phyloP scores from a whole-genome alignment of 2,329 filamentous ascomycete species.

The Coniochaeta hoffmannii region DNA sequence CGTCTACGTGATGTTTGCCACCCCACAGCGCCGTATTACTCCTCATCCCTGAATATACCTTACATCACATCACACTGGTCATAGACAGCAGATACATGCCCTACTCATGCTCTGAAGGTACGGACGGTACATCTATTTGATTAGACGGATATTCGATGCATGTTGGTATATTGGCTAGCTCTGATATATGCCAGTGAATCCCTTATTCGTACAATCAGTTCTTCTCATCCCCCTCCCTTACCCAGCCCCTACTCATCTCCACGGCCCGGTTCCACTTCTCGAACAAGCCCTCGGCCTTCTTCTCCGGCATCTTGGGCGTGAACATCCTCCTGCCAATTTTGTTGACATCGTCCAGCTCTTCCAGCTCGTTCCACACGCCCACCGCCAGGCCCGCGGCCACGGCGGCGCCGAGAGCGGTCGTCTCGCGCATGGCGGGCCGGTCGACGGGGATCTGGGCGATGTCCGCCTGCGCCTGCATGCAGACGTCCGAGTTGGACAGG shows the following conservation, averaged over 20 bases:
- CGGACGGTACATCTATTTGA: too few species aligned
- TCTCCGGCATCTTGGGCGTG: constrained; percentile 50
- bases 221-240: constrained; percentile 21
- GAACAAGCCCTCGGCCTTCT: constrained; percentile 35
- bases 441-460: constrained; percentile 76
- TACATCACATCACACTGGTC: too few species aligned
- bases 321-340: constrained; percentile 63
- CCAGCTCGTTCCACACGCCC: constrained; percentile 68
- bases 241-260: constrained; percentile 51
- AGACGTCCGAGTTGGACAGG: constrained; percentile 80
- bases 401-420: constrained; percentile 79
- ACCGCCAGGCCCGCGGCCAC: constrained; percentile 84
- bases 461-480: constrained; percentile 88
- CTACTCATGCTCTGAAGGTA: too few species aligned
- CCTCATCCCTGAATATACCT: too few species aligned
- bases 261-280: constrained; percentile 50
- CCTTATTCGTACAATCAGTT: background rate
- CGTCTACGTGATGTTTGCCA: too few species aligned
- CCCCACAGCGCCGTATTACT: too few species aligned
- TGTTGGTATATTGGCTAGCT: too few species aligned
- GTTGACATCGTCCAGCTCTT: constrained; percentile 68
- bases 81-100: too few species aligned
- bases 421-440: constrained; percentile 82
- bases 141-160: too few species aligned
- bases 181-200: too few species aligned